Evolutionary conservation across 2,329 filamentous ascomycete species (phyloP), one percentile per base, ranked within the genome.

Genomic region (Elsinoe arachidis): DNA sequence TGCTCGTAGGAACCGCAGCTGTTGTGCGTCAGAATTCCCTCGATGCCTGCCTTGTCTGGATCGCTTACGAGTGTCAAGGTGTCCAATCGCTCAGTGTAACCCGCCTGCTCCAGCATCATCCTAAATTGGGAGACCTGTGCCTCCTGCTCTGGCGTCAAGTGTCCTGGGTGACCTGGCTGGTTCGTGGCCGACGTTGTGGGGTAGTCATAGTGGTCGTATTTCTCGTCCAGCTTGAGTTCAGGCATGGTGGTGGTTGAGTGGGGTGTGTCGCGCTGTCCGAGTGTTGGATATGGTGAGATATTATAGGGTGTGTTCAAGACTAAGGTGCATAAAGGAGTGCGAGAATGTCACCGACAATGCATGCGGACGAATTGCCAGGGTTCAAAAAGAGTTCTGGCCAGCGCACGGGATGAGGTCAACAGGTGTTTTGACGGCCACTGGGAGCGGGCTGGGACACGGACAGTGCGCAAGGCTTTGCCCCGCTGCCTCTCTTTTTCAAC

Each of bases 131-230:
- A 77, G 49, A 97, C 86, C 76, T 92, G 86, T 56, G 90, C 90
- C 81, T 96, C 87, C 78, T 97, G 90, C 72, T 88, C 82, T 58
- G 83, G 79, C 57, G 86, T 93, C 67, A 95, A 87, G 74, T 95
- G 83, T 70, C 93, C 93, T 61, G 92, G 86, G 73, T 96, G 90
- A 63, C 93, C 93, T 66, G 78, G 77, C 69, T 85, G 82, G 47
- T 80, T 72, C 64, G 83, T 82, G 57, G 87, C 82, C 47, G 89
- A 83, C 61, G 82, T 86, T 63, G 85, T 89, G 62, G 93, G 93
- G 78, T 83, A 97, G 74, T 96, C 91, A 75, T 93, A 97, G 78
- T 95, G 73, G 77, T 97, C 93, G 79, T 97, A 95, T 77, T 96
- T 96, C 72, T 88, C 80, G 74, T 95, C 85, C 67, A 90, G 74